These are phyloP conservation scores for Haplosporangium sp. DNA, from an alignment of 371 early-diverging fungal genomes.

Conservation along the genomic window DNA sequence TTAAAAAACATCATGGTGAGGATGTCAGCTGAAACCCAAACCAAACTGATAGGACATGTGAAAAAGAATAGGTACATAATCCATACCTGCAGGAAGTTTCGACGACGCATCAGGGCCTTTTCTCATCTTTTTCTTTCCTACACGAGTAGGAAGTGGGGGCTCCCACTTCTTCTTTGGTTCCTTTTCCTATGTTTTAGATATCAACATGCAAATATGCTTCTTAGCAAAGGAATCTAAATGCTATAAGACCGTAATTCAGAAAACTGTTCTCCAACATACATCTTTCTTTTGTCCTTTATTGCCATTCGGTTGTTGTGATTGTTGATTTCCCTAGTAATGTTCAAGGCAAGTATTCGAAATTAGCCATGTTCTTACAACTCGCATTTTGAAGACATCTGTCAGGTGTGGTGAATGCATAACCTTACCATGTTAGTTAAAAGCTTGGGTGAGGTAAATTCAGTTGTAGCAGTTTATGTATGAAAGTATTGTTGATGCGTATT, in stretches of 20 bases:
- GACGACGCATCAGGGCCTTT: constrained; percentile 94
- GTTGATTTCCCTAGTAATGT: constrained; percentile 76
- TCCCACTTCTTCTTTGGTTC: constrained; percentile 98
- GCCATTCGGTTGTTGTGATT: constrained; percentile 75
- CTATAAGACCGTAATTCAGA: too few relatives aligned
- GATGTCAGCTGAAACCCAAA: not conserved
- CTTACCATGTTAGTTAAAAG: constrained; percentile 1
- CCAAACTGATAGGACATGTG: not conserved
- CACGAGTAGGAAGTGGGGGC: constrained; percentile 97
- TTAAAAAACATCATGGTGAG: not conserved
- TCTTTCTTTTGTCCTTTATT: constrained; percentile 74
- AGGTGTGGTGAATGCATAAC: not conserved
- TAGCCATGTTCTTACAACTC: not conserved
- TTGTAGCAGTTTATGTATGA: not conserved
- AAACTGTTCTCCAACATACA: constrained; percentile 48
- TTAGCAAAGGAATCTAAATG: not conserved
- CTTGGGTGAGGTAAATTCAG: not conserved
- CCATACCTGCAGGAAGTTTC: constrained; percentile 91
- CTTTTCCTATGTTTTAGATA: constrained; percentile 63
- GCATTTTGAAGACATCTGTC: not conserved
- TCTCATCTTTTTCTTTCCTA: constrained; percentile 96
- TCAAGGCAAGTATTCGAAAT: not conserved
- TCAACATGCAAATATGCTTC: not conserved
- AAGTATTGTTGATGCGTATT: not conserved
- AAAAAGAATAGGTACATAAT: not conserved